phyloP scores from a whole-genome alignment of 1,284 basidiomycete species.

The Trametes versicolor region DNA sequence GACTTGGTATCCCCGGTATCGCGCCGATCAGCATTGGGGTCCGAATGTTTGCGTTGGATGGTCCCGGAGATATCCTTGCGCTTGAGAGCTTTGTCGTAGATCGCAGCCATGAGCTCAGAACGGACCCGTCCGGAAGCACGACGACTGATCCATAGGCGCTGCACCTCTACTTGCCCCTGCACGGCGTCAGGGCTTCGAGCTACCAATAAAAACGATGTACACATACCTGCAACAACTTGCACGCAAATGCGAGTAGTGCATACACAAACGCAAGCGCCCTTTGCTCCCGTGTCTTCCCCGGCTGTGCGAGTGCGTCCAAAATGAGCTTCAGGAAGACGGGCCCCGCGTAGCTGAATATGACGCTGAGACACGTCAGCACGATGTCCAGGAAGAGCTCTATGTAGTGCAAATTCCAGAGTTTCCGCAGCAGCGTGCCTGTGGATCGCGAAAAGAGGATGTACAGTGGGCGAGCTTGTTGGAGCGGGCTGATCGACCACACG shows the following conservation, averaged over 20 bases:
- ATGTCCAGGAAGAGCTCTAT: conserved; percentile 80
- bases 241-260: conserved; percentile 72
- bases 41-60: conserved; percentile 46
- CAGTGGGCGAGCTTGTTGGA: conserved; percentile 71
- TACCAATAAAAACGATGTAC: conserved; percentile 26
- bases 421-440: conserved; percentile 63
- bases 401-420: conserved; percentile 74
- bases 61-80: conserved; percentile 87
- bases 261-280: conserved; percentile 77
- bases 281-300: conserved; percentile 49
- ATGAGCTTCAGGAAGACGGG: conserved; percentile 77
- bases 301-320: conserved; percentile 50
- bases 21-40: conserved; percentile 51
- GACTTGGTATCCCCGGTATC: conserved; percentile 67
- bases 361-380: conserved; percentile 66
- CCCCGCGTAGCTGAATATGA: conserved; percentile 74
- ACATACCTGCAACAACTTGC: conserved; percentile 59
- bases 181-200: conserved; percentile 43
- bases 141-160: conserved; percentile 83
- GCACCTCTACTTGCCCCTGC: conserved; percentile 64
- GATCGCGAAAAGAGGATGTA: conserved; percentile 67
- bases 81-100: conserved; percentile 92
- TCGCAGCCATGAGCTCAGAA: conserved; percentile 80
- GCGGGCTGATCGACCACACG: conserved; percentile 76
- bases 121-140: conserved; percentile 75